These are phyloP conservation scores for Sclerotinia borealis DNA, from an alignment of 2,329 filamentous ascomycete species.

Conservation along the genomic window DNA sequence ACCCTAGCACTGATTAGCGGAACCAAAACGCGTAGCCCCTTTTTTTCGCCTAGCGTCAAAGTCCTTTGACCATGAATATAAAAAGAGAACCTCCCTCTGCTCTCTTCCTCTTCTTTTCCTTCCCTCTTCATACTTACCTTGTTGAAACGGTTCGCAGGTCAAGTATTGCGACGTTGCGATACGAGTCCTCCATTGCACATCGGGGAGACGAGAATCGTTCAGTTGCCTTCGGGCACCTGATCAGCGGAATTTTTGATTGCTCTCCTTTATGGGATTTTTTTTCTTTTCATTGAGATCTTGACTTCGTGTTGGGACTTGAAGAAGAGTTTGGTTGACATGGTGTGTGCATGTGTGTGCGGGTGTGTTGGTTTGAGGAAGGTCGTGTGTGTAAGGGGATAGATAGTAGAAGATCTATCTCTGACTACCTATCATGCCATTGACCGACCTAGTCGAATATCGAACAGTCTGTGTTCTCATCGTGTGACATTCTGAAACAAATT, in stretches of 20 bases:
- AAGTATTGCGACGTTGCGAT: conserved; percentile 26
- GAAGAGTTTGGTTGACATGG: conserved; percentile 26
- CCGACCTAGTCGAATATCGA: background rate
- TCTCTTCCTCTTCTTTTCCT: conserved; percentile 9
- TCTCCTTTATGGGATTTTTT: conserved; percentile 11
- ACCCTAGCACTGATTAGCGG: background rate
- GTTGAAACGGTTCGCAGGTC: conserved; percentile 26
- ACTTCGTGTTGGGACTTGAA: conserved; percentile 32
- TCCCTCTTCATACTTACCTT: conserved; percentile 37
- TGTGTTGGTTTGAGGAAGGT: background rate
- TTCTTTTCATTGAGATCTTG: conserved; percentile 35
- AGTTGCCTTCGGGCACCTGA: conserved; percentile 33
- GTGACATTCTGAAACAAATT: background rate
- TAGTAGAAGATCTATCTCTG: background rate
- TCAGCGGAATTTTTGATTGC: conserved; percentile 35
- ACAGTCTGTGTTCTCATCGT: background rate
- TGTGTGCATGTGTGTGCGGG: background rate
- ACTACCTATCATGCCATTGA: too few relatives aligned
- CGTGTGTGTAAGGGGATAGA: background rate
- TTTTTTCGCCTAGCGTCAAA: background rate
- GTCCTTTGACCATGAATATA: background rate
- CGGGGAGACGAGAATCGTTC: conserved; percentile 42
- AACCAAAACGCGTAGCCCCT: background rate
- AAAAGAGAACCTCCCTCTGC: background rate
- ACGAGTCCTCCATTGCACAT: conserved; percentile 52